Conservation (phyloP, 495 filamentous ascomycete species). For the Tuber borchii region DNA sequence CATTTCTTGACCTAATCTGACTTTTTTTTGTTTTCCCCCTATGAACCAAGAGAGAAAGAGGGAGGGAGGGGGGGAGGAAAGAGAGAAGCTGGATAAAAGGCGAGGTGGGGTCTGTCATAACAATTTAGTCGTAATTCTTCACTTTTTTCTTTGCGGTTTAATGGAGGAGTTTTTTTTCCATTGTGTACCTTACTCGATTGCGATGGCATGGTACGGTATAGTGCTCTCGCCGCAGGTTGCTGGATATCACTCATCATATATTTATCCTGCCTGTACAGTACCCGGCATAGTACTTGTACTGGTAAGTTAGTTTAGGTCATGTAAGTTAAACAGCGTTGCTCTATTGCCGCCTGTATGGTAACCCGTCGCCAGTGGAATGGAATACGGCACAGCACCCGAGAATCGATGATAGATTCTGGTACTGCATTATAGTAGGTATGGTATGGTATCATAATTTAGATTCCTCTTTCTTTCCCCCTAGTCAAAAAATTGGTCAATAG, state of each 20-base stretch:
- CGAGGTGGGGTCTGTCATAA: neutral
- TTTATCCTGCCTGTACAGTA: neutral
- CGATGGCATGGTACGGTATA: neutral
- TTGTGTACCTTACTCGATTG: neutral
- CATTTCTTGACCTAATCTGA: neutral
- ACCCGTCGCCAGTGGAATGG: neutral
- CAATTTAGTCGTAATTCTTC: neutral
- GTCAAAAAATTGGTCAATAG: neutral
- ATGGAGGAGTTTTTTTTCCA: neutral
- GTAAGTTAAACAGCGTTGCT: neutral
- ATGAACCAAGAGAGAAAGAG: neutral
- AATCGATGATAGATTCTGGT: neutral
- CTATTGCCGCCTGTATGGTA: neutral
- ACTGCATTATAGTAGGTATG: neutral
- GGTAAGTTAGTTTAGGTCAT: neutral
- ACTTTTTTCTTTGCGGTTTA: neutral
- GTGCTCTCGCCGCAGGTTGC: neutral
- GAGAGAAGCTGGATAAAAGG: neutral
- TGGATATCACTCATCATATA: neutral
- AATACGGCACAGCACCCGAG: neutral
- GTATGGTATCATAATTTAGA: neutral
- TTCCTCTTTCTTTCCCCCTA: neutral
- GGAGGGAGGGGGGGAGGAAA: neutral
- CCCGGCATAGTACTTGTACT: neutral
- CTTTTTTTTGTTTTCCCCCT: neutral